Conservation (phyloP, 352 stramenopile species). For the Stramenopiles sp. region DNA sequence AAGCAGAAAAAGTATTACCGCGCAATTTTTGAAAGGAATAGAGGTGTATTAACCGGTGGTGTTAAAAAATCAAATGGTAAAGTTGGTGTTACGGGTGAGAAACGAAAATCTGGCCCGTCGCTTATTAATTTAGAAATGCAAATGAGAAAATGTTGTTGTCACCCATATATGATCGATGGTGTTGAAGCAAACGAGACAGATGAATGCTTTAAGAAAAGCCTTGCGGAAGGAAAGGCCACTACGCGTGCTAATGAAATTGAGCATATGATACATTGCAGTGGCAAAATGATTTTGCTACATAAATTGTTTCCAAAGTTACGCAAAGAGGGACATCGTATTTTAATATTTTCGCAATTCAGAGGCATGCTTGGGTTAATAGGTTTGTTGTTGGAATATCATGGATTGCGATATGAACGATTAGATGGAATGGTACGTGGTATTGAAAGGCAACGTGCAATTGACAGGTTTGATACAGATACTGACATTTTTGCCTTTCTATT, state of each 20-base stretch:
- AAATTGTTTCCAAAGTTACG: slow-evolving; percentile 93
- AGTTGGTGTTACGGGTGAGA: neutral
- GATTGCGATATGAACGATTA: slow-evolving; percentile 75
- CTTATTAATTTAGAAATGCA: slow-evolving; percentile 99
- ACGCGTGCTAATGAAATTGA: slow-evolving; percentile 24
- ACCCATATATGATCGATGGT: slow-evolving; percentile 92
- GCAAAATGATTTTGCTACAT: slow-evolving; percentile 95
- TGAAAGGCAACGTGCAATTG: slow-evolving; percentile 89
- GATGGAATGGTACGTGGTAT: slow-evolving; percentile 88
- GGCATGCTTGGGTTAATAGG: slow-evolving; percentile 93
- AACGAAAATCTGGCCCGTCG: neutral
- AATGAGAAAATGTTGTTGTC: slow-evolving; percentile 98
- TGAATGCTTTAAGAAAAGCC: slow-evolving; percentile 37
- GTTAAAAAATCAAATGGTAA: neutral
- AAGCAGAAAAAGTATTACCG: slow-evolving; percentile 92
- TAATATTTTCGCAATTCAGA: slow-evolving; percentile 98
- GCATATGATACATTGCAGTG: slow-evolving; percentile 30
- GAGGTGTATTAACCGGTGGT: slow-evolving; percentile 21
- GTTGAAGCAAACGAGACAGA: slow-evolving; percentile 90
- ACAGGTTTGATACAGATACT: slow-evolving; percentile 83
- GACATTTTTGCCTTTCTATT: slow-evolving; percentile 87
- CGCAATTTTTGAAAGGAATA: slow-evolving; percentile 73
- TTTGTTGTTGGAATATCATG: slow-evolving; percentile 45
- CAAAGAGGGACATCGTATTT: slow-evolving; percentile 86
- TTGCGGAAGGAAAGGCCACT: slow-evolving; percentile 26